Evolutionary conservation across 495 filamentous ascomycete species (phyloP).

Genomic region (Neurospora discreta): DNA sequence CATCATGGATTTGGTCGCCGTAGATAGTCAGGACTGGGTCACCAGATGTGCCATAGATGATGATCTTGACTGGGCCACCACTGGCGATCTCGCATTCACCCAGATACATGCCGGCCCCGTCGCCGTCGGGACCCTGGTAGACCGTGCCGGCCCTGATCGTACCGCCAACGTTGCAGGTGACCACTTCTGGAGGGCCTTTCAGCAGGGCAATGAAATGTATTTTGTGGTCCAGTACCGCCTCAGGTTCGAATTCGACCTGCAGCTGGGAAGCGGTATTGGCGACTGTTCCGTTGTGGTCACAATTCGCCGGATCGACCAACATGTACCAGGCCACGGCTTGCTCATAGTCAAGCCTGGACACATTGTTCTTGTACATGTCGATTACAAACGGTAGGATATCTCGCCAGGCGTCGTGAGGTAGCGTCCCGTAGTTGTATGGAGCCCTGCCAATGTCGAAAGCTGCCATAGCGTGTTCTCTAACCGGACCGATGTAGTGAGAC

Average conservation of each 20-base stretch:
- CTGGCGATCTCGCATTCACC: neutral
- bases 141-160: neutral
- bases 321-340: conserved; percentile 52
- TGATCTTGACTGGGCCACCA: conserved; percentile 31
- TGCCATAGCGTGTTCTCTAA: conserved; percentile 31
- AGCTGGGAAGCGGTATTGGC: conserved; percentile 12
- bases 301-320: conserved; percentile 16
- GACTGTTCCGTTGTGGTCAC: conserved; percentile 20
- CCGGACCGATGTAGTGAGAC: conserved; percentile 52
- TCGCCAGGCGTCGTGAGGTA: conserved; percentile 27
- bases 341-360: conserved; percentile 14
- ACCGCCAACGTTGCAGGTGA: neutral
- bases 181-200: neutral
- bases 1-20: neutral
- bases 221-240: conserved; percentile 21
- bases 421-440: conserved; percentile 30
- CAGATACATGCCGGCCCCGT: neutral
- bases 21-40: neutral
- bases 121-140: neutral
- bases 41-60: no score
- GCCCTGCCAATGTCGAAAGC: conserved; percentile 29
- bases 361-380: conserved; percentile 41
- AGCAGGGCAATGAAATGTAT: conserved; percentile 30
- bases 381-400: conserved; percentile 48
- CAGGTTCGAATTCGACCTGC: neutral